Evolutionary conservation across 2,329 filamentous ascomycete species (phyloP), one percentile per base, ranked within the genome.

Genomic region (Cladosporium colombiae): DNA sequence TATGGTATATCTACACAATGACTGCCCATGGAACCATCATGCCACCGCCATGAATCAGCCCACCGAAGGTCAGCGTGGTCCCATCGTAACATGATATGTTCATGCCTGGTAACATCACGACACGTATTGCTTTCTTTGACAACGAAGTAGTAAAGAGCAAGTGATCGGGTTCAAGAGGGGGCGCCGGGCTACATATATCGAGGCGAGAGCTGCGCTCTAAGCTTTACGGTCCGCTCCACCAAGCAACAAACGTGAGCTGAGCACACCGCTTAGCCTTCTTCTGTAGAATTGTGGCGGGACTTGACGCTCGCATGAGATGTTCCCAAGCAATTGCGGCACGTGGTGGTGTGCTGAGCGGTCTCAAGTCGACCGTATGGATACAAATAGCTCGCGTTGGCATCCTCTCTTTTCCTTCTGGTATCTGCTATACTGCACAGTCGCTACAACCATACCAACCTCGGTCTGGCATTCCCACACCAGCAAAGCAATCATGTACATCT

Each of bases 401-500:
- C 31, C 31, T 33, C 31, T 33, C 31, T 10, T 33, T 33, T 33
- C 10, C 31, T 8, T 33, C 8, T 11, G 31, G 31, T 33, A 11
- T 11, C 31, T 33, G 31, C 31, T 33, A 33, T 33, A 33, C 31
- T 33, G 31, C 10, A 11, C 31, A 33, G 8, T 33, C 8, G 31
- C 31, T 33, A 33, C 8, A 33, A 11, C 10, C 1, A 33, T 3
- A 33, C 8, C 31, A 11, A 33, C 31, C 31, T 11, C 31, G 11
- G 11, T 11, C 31, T 33, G 11, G 31, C 11, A 33, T 33, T 33
- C 8, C 31, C 10, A 33, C 31, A 33, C 31, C 31, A 33, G 37
- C 37, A n/a, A 40, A 40, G 37, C 50, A 53, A 53, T 14, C 61
- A 59, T 37, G 61, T 16, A 64, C 25, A 23, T 37, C 50, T 57